Percentiles rank a stretch among this genome's conserved stretches.
Evolutionary conservation across 2,329 filamentous ascomycete genomes (phyloP).

Genomic region (Mycosphaerella arachidis): DNA sequence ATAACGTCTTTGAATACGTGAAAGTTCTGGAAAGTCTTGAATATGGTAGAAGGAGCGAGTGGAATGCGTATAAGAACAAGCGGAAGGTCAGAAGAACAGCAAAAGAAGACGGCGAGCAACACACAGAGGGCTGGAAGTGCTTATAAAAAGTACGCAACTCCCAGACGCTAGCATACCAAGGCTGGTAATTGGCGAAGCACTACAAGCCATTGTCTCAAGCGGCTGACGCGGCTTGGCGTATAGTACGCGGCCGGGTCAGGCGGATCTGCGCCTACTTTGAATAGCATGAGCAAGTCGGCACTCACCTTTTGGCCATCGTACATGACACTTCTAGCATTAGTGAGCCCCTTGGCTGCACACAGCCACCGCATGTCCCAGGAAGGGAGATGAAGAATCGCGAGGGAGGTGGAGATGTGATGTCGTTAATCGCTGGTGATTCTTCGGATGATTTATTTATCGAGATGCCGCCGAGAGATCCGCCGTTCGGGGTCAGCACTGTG

Average conservation of each 20-base stretch:
- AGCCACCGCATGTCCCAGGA: not conserved
- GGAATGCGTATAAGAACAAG: not conserved
- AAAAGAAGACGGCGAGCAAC: not conserved
- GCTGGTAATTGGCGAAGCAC: not conserved
- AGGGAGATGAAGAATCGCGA: not conserved
- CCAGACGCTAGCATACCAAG: not conserved
- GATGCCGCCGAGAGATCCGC: not conserved
- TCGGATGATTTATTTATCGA: not conserved
- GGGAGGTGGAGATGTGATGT: not conserved
- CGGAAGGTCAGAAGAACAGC: not conserved
- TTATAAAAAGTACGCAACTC: not conserved
- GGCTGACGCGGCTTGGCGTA: not conserved
- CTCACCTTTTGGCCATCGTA: not conserved
- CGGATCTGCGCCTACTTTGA: no score
- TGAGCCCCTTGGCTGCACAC: not conserved
- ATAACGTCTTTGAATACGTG: not conserved
- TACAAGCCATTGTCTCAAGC: not conserved
- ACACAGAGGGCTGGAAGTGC: not conserved
- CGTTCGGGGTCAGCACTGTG: not conserved
- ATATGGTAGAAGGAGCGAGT: not conserved
- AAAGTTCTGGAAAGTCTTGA: not conserved
- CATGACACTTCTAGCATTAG: no score
- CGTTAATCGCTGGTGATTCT: not conserved
- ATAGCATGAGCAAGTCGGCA: not conserved
- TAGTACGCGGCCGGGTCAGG: not conserved